Base-by-base conservation (phyloP, 352 stramenopile species). In the Pythium guiyangense region DNA sequence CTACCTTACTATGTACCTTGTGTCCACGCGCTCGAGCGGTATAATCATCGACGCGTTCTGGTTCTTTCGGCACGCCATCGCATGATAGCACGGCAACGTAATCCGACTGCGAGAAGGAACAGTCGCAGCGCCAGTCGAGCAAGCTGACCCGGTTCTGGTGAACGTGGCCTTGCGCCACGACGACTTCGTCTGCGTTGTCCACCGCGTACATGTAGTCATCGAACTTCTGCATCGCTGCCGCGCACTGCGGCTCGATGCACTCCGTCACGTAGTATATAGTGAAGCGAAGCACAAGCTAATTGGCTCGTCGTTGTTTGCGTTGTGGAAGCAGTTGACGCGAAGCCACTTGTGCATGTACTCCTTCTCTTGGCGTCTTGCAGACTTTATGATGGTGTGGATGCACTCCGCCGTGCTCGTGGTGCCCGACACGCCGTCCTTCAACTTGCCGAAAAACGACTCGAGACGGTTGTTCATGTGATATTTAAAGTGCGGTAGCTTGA, bases 391-490 rank as follows among this genome's bases (percentile, higher is more conserved):
- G 0, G 40, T 39, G 15, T 49, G 42, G 0, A 66, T 10, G 22
- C 58, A 63, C 17, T 26, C 3, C 0, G 54, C 27, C 58, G 64
- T 60, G n/a, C 57, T 72, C 17, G 58, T 60, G 0, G 1, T 35
- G 0, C 54, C 20, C 6, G 20, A 15, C 22, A 34, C 45, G 4
- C 45, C 54, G 29, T 43, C 35, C 46, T 50, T 56, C 2, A 55
- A 52, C 52, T 61, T 61, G 3, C 48, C 57, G 6, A 64, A 61
- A 17, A 58, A 64, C 25, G 6, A 39, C n/a, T n/a, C n/a, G n/a
- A n/a, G n/a, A n/a, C n/a, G n/a, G n/a, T 71, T 64, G 53, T 66
- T 64, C 0, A 63, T 71, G 29, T 66, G 40, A 4, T 59, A 59
- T 15, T 51, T 54, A 29, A 69, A 64, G 54, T 70, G 53, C 1